Evolutionary conservation across 306 rosid species (phyloP).

Genomic region (Trifolium dubium): DNA sequence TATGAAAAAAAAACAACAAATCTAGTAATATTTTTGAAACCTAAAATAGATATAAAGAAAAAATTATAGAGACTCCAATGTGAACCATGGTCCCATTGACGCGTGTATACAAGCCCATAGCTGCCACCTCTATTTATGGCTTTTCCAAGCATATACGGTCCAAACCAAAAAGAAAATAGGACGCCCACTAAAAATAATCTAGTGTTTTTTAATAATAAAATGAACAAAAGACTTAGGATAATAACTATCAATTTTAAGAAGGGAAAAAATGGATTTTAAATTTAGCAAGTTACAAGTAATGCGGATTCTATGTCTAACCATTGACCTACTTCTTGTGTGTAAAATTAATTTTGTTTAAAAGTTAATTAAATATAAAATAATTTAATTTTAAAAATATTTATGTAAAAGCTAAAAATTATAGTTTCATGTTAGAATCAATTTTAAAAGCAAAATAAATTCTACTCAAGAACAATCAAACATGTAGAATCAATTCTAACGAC

Average conservation of each 20-base stretch:
- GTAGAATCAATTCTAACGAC: no score
- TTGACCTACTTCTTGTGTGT: no score
- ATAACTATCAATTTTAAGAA: conserved; percentile 15
- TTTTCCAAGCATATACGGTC: conserved; percentile 23
- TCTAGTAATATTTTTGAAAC: background rate
- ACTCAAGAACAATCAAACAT: no score
- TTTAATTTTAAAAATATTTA: no score
- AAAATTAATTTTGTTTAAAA: no score
- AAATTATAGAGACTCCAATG: background rate
- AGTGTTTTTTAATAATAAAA: background rate
- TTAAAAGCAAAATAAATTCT: no score
- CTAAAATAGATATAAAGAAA: background rate
- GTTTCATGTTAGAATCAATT: no score
- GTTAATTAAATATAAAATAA: no score
- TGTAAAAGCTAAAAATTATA: no score
- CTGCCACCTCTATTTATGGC: conserved; percentile 13
- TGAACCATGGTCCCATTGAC: conserved; percentile 22
- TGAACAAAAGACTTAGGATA: background rate
- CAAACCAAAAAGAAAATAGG: conserved; percentile 22
- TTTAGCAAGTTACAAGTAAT: background rate
- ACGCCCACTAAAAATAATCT: background rate
- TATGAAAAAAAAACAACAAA: background rate
- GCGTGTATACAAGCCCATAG: conserved; percentile 27
- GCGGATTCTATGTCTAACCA: no score
- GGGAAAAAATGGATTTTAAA: background rate